Percentiles rank a stretch among this genome's conserved stretches.
Conservation (phyloP, 2,329 filamentous ascomycete genomes). For the Dothideomycetes sp. region DNA sequence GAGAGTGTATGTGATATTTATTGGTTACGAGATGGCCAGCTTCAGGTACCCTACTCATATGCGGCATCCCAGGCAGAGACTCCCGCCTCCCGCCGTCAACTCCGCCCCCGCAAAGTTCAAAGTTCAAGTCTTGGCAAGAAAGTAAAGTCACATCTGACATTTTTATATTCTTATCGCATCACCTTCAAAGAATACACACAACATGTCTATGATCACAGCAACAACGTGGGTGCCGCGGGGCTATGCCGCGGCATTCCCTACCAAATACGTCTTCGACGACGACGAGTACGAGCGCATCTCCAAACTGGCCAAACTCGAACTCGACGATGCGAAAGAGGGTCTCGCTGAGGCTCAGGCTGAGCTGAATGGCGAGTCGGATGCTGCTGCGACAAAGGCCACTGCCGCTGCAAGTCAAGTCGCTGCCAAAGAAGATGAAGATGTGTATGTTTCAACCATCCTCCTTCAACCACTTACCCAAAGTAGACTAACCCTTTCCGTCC, state of each 20-base stretch:
- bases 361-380: conserved; percentile 18
- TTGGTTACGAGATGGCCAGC: background rate
- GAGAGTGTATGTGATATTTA: background rate
- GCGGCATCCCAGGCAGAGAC: too few relatives aligned
- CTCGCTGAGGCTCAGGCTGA: conserved; percentile 53
- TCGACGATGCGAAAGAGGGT: conserved; percentile 86
- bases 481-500: too few relatives aligned
- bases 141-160: too few relatives aligned
- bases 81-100: too few relatives aligned
- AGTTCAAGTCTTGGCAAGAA: too few relatives aligned
- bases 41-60: too few relatives aligned
- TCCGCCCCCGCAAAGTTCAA: too few relatives aligned
- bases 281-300: conserved; percentile 41
- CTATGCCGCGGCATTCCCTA: conserved; percentile 37
- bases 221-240: conserved; percentile 43
- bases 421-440: conserved; percentile 2
- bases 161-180: conserved; percentile 1
- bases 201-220: conserved; percentile 46
- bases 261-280: conserved; percentile 39
- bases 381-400: conserved; percentile 14
- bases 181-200: conserved; percentile 9
- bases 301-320: conserved; percentile 48
- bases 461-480: too few relatives aligned
- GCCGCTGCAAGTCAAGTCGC: conserved; percentile 7
- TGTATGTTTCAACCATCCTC: too few relatives aligned